Conservation (phyloP, 345 rosid species). For the Physaria fendleri region DNA sequence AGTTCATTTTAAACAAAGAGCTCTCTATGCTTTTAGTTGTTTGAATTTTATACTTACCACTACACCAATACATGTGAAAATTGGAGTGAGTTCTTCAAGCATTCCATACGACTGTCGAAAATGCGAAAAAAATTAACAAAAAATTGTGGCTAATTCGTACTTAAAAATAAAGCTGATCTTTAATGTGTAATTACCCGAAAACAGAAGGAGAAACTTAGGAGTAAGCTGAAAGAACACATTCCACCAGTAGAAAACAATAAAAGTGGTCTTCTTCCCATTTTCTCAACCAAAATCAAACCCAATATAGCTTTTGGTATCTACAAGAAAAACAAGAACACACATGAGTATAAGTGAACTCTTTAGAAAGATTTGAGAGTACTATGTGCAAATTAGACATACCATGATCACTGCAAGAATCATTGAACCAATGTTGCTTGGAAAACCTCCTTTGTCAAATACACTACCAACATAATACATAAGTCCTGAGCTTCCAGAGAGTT, state of each 20-base stretch:
- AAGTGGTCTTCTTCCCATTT: slow-evolving; percentile 44
- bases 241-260: slow-evolving; percentile 51
- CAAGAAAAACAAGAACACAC: neutral
- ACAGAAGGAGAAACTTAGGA: slow-evolving; percentile 42
- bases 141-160: neutral
- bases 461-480: slow-evolving; percentile 31
- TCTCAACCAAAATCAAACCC: slow-evolving; percentile 36
- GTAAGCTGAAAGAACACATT: slow-evolving; percentile 30
- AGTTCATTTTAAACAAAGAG: neutral
- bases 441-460: slow-evolving; percentile 42
- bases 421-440: slow-evolving; percentile 35
- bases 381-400: slow-evolving; percentile 29
- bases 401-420: slow-evolving; percentile 32
- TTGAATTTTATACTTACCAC: slow-evolving; percentile 23
- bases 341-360: neutral
- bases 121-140: neutral
- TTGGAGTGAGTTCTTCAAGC: slow-evolving; percentile 32
- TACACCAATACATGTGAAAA: slow-evolving; percentile 27
- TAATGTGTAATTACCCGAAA: slow-evolving; percentile 40
- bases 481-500: slow-evolving; percentile 37
- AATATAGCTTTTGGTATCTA: slow-evolving; percentile 29
- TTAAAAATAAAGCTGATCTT: neutral
- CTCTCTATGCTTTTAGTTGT: neutral
- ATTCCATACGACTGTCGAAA: slow-evolving; percentile 20
- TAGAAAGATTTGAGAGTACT: neutral